Evolutionary conservation across 305 asterid genomes (phyloP).

Genomic region (Ilex paraguariensis): DNA sequence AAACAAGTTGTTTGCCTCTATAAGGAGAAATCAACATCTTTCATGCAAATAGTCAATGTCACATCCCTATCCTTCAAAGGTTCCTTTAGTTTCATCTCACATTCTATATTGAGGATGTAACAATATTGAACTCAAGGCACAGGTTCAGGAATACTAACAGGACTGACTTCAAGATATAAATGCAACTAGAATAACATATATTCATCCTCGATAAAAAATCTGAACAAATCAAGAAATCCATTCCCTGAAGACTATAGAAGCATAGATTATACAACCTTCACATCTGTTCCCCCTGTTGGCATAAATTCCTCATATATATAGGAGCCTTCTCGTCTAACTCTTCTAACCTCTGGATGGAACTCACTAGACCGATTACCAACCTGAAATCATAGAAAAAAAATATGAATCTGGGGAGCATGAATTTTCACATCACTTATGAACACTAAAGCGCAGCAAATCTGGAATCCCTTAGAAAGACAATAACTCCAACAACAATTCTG

Average conservation of each 20-base stretch:
- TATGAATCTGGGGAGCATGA: slow-evolving; percentile 1
- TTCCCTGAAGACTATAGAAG: slow-evolving; percentile 1
- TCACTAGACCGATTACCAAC: slow-evolving; percentile 99
- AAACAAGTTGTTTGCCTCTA: no score
- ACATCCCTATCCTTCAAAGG: no score
- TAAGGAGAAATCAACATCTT: no score
- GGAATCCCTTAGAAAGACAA: background rate
- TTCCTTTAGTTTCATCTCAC: no score
- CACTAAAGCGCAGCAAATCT: background rate
- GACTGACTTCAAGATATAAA: no score
- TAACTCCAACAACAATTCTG: background rate
- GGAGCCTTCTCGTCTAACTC: slow-evolving; percentile 98
- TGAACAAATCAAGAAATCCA: background rate
- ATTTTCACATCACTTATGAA: background rate
- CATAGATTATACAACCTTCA: slow-evolving; percentile 53
- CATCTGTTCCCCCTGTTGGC: slow-evolving; percentile 99
- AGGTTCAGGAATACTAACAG: no score
- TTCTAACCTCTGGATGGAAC: slow-evolving; percentile 94
- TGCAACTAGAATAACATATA: no score
- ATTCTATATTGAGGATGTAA: no score
- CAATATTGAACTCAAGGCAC: no score
- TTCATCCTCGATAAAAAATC: no score
- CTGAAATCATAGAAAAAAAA: slow-evolving; percentile 34
- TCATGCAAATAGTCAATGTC: no score
- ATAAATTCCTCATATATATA: slow-evolving; percentile 98